Percentiles rank a stretch among this genome's conserved stretches.
phyloP scores from a whole-genome alignment of 495 filamentous ascomycete genomes.

The Parmelia sp. region DNA sequence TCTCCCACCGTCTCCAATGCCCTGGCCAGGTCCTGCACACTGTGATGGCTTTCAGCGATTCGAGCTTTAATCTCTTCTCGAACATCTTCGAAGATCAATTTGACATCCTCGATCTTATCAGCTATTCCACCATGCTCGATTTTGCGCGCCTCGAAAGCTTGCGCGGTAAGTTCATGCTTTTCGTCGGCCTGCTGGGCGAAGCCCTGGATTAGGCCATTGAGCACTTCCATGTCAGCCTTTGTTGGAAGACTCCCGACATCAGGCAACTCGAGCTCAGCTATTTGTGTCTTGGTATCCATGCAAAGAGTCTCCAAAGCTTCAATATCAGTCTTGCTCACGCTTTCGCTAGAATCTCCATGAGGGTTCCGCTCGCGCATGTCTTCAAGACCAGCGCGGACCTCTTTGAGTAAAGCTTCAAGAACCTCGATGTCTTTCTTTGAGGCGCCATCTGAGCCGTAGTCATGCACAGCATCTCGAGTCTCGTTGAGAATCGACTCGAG shows the following conservation, averaged over 20 bases:
- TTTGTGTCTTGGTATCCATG: constrained; percentile 67
- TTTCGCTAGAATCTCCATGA: constrained; percentile 56
- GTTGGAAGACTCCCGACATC: constrained; percentile 58
- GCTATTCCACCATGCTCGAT: constrained; percentile 54
- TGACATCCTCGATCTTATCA: constrained; percentile 54
- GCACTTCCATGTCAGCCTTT: constrained; percentile 55
- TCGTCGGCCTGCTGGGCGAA: constrained; percentile 63
- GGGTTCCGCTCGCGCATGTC: constrained; percentile 62
- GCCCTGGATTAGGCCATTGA: constrained; percentile 62
- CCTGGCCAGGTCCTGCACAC: constrained; percentile 50
- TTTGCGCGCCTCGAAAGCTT: constrained; percentile 72
- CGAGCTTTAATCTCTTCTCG: constrained; percentile 61
- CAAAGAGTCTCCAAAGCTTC: constrained; percentile 72
- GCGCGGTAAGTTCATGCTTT: constrained; percentile 65
- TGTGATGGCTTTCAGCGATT: constrained; percentile 50
- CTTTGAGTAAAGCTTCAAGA: constrained; percentile 69
- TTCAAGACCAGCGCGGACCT: constrained; percentile 65
- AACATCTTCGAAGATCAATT: constrained; percentile 49
- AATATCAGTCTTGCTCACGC: constrained; percentile 68
- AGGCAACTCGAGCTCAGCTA: constrained; percentile 63
- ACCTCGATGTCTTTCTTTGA: constrained; percentile 70
- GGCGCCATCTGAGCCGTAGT: constrained; percentile 55
- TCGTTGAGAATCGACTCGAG: constrained; percentile 65
- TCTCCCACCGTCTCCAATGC: constrained; percentile 57
- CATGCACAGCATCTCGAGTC: constrained; percentile 61